Base-by-base conservation (phyloP, 768 basidiomycete genomes). In the Phaeolepiota aurea region DNA sequence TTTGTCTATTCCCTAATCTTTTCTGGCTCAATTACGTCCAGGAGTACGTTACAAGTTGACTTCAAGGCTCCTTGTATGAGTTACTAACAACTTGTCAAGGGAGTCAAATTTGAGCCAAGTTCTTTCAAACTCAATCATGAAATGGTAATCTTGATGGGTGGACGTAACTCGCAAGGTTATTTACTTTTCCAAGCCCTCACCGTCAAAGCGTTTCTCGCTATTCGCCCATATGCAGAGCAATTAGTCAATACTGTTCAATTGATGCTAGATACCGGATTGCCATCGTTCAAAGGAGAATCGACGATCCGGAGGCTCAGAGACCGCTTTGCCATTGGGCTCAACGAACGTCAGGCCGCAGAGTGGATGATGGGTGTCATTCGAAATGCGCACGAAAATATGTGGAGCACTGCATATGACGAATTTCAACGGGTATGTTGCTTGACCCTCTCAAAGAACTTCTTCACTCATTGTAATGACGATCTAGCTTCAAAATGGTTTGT, bases 121-220 rank as follows among this genome's bases (percentile, higher is more conserved):
- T 94, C 91, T 9, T 99, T 99, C 80, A 99, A 99, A 64, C 75
- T 99, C 37, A 96, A 90, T 45, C 93, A 97, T 57, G 96, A 99
- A 60, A 99, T 99, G 96, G 87, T 98, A 13, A 74, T 87, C 11
- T 66, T 98, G 21, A 99, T 99, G 96, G 96, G 96, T 37, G 96
- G 96, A 7, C 75, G 87, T 48, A 76, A 86, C 54, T 93, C 90
- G 1, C 87, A 93, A 62, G 96, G 96, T 14, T 99, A 94, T 61
- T 82, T 85, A 42, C 74, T 91, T 28, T 99, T 98, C 70, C 84
- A 87, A 53, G 87, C 88, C 54, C 76, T 99, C 23, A 89, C 88
- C 2, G 80, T 98, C 50, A 96, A 97, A 61, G 93, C 89, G 1
- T 99, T 99, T 74, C 77, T 99, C 32, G 89, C 94, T 2, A 83